phyloP scores from a whole-genome alignment of 1,284 basidiomycete genomes.

The Cerioporus squamosus region DNA sequence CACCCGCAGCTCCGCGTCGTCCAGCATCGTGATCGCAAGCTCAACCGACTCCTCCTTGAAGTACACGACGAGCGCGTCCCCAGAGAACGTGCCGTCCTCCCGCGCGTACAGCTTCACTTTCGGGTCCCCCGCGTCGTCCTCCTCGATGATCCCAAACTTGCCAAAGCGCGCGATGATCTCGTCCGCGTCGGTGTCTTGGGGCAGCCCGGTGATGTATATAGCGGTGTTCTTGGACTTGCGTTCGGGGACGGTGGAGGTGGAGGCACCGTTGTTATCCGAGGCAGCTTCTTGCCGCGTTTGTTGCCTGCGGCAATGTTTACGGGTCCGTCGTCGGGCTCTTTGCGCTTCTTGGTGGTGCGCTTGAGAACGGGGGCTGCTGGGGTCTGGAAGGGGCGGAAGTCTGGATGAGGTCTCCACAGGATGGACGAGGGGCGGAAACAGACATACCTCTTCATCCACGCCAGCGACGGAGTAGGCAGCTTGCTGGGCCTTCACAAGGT shows the following conservation, averaged over 20 bases:
- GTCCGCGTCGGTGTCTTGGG: slow-evolving; percentile 74
- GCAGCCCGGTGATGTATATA: slow-evolving; percentile 89
- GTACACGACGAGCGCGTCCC: slow-evolving; percentile 95
- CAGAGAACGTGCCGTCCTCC: slow-evolving; percentile 90
- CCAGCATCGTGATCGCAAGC: slow-evolving; percentile 85
- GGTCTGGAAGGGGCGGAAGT: slow-evolving; percentile 48
- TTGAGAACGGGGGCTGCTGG: slow-evolving; percentile 84
- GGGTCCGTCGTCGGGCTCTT: slow-evolving; percentile 70
- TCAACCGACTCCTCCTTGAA: slow-evolving; percentile 96
- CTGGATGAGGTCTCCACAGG: slow-evolving; percentile 16
- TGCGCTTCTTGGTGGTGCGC: slow-evolving; percentile 82
- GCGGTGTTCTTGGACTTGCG: slow-evolving; percentile 88
- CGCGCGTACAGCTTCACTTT: slow-evolving; percentile 94
- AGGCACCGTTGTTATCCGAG: slow-evolving; percentile 27
- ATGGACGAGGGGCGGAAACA: not conserved
- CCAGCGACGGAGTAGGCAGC: slow-evolving; percentile 90
- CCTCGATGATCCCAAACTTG: slow-evolving; percentile 91
- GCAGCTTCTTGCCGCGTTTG: slow-evolving; percentile 68
- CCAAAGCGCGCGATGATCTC: slow-evolving; percentile 86
- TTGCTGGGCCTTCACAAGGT: slow-evolving; percentile 84
- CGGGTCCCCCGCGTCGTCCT: slow-evolving; percentile 86
- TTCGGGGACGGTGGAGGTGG: slow-evolving; percentile 36
- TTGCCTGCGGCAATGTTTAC: slow-evolving; percentile 52
- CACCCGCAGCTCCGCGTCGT: slow-evolving; percentile 91
- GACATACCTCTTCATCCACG: slow-evolving; percentile 86